These are phyloP conservation scores for Phytopythium helicoides DNA, from an alignment of 352 stramenopile genomes.

Conservation along the genomic window DNA sequence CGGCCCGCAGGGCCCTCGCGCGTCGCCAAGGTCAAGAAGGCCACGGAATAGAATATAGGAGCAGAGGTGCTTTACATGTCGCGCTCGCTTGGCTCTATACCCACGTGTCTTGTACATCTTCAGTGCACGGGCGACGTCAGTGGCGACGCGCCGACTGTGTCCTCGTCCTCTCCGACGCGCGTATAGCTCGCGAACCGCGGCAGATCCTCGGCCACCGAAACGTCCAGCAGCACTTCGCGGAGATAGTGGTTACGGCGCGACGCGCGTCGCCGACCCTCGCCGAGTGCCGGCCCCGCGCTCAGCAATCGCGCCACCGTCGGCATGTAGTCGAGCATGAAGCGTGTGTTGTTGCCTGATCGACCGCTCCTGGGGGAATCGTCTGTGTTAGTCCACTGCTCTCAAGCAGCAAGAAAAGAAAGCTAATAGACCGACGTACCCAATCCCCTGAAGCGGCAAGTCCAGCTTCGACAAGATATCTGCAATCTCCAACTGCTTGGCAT, in stretches of 20 bases:
- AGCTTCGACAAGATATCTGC: constrained; percentile 46
- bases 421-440: constrained; percentile 29
- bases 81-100: neutral
- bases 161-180: constrained; percentile 24
- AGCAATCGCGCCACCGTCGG: constrained; percentile 61
- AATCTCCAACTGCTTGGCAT: neutral
- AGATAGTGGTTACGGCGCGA: constrained; percentile 78
- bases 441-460: constrained; percentile 34
- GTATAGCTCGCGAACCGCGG: constrained; percentile 42
- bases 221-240: constrained; percentile 66
- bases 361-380: constrained; percentile 11
- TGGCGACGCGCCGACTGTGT: constrained; percentile 55
- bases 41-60: constrained; percentile 43
- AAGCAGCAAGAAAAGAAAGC: neutral
- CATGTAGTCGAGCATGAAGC: constrained; percentile 68
- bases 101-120: constrained; percentile 11
- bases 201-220: constrained; percentile 61
- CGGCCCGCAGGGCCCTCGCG: constrained; percentile 23
- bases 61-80: constrained; percentile 11
- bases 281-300: constrained; percentile 35
- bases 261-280: constrained; percentile 57
- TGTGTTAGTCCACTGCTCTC: constrained; percentile 12
- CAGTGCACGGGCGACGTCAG: constrained; percentile 20
- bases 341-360: constrained; percentile 28
- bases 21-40: constrained; percentile 59